Evolutionary conservation across 208 protist species (phyloP).

Genomic region (Leishmania amazonensis): DNA sequence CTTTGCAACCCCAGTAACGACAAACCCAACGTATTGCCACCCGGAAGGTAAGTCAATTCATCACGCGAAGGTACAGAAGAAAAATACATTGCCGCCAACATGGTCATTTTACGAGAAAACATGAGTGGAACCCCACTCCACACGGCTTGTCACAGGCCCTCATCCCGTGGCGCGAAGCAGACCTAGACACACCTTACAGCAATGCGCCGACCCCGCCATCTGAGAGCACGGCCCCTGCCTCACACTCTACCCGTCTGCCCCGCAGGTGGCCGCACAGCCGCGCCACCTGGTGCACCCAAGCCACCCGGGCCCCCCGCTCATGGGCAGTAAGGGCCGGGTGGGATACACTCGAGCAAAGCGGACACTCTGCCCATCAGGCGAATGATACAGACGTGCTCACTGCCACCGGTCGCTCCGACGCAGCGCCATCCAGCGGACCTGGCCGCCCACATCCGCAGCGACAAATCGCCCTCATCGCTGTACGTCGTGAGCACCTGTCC

Average conservation of each 20-base stretch:
- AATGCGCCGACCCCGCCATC: background rate
- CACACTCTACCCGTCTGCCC: background rate
- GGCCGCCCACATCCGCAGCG: background rate
- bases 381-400: background rate
- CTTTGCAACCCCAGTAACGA: too few relatives aligned
- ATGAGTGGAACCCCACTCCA: background rate
- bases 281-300: background rate
- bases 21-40: background rate
- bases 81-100: background rate
- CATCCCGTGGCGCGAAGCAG: background rate
- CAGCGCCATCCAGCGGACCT: background rate
- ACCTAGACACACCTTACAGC: background rate
- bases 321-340: background rate
- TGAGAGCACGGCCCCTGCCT: background rate
- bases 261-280: background rate
- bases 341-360: background rate
- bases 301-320: background rate
- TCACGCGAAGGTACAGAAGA: background rate
- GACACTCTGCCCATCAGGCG: background rate
- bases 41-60: background rate
- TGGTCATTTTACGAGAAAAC: background rate
- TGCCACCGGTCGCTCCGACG: background rate
- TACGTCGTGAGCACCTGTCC: background rate
- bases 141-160: background rate
- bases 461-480: too few relatives aligned